Base-by-base conservation (phyloP, 352 stramenopile species). In the Phytophthora quininea region DNA sequence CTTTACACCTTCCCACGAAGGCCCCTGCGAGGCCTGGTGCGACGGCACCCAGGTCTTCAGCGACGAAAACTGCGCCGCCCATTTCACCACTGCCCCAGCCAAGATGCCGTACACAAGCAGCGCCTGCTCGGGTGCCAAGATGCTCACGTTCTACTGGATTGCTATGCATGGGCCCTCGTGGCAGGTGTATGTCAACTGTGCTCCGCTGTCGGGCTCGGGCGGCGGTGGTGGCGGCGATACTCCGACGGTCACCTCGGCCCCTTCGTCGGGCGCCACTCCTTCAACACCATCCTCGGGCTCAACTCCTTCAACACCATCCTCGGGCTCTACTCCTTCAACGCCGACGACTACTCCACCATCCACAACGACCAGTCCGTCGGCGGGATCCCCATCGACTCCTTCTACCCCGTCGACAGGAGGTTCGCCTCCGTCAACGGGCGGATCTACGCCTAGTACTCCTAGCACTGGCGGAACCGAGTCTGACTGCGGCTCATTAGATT, bases 1-100 rank as follows among this genome's bases (percentile, higher is more conserved):
- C 2, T 65, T 74, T 49, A 69, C 63, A 46, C 5, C 63, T 37
- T 68, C 62, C 8, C 62, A 75, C 57, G 67, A 76, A 46, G 71
- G 71, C 27, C 62, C 71, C 12, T 79, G 71, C 19, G 71, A 79
- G 51, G 35, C 73, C 47, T 79, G 71, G 67, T 79, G 71, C 53
- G 67, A 79, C 51, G 60, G 69, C 42, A 65, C 43, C 9, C 64
- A 51, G 24, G 71, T 71, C 12, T 71, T 67, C 43, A 48, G 73
- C 38, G 69, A 79, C 57, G 54, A 67, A 4, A 64, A 79, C 54
- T 76, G 71, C 46, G 62, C 68, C n/a, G 49, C 43, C 0, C 46
- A 74, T 45, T 71, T 66, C 59, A 67, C 54, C 50, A 60, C 56
- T 33, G 51, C 43, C 2, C 58, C 67, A 1, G 58, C 67, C 6